phyloP scores from a whole-genome alignment of 495 filamentous ascomycete genomes.

The Hypoxylon lienhwacheense region DNA sequence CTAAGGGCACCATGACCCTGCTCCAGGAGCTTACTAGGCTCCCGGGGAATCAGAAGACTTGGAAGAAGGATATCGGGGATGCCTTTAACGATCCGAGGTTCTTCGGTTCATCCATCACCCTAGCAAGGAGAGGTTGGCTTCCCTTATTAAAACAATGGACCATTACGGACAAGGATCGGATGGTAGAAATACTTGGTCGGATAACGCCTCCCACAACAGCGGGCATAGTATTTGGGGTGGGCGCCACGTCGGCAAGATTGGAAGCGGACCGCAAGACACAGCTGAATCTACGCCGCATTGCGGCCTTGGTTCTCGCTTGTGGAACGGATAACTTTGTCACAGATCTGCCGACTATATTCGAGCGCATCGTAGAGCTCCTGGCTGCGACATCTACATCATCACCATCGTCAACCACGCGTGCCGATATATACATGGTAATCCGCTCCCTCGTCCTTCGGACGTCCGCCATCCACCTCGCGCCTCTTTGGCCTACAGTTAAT shows the following conservation, averaged over 20 bases:
- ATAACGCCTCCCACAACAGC: conserved; percentile 88
- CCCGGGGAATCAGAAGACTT: conserved; percentile 78
- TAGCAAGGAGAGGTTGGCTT: conserved; percentile 77
- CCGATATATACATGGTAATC: conserved; percentile 87
- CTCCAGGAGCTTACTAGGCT: conserved; percentile 76
- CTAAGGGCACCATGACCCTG: conserved; percentile 67
- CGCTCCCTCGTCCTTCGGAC: conserved; percentile 77
- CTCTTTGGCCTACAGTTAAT: conserved; percentile 88
- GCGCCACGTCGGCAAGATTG: conserved; percentile 87
- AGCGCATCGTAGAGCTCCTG: conserved; percentile 85
- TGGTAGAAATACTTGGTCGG: conserved; percentile 76
- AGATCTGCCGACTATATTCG: conserved; percentile 70
- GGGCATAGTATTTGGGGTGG: conserved; percentile 96
- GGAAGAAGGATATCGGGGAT: conserved; percentile 91
- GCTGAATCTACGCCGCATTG: conserved; percentile 82
- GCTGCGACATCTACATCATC: conserved; percentile 86
- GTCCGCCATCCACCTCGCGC: conserved; percentile 73
- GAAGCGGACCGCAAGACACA: conserved; percentile 95
- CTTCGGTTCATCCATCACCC: conserved; percentile 64
- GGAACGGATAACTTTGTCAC: conserved; percentile 75
- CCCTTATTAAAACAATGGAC: conserved; percentile 80
- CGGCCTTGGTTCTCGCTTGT: conserved; percentile 73
- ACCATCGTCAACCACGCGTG: conserved; percentile 83
- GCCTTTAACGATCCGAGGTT: conserved; percentile 89
- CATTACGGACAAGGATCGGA: conserved; percentile 81